Evolutionary conservation across 805 yeast genomes (phyloP), one percentile per base, ranked within the genome.

Genomic region (Torulaspora maleeae): DNA sequence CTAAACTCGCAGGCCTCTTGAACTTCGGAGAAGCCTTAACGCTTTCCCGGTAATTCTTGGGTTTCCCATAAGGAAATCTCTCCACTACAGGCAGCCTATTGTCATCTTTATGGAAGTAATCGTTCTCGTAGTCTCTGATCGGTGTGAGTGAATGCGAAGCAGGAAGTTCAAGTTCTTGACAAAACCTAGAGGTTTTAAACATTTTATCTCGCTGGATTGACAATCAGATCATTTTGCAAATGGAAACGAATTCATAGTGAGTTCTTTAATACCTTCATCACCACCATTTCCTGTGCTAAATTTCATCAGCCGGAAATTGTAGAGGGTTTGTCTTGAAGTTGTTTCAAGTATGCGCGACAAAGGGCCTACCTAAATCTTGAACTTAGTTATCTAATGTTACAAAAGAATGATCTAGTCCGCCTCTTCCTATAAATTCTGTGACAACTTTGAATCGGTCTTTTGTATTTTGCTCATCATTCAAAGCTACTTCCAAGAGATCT

Each of bases 361-460:
- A 22, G 5, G 25, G 10, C 25, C 25, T 22, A 22, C 13, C 22
- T n/a, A 39, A 39, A 36, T 6, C 10, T 19, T 5, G 12, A n/a
- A 17, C 16, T 33, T 41, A 44, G 16, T 28, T 29, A 24, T 43
- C 52, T 43, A 47, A 28, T 9, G 43, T 36, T 36, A 47, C 43
- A 27, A 48, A 52, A 6, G 54, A 30, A 48, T 64, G 64, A 39
- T 82, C 87, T 79, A 90, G 76, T 0, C 84, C 91, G 1, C 99
- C 99, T 47, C 89, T 77, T 1, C 96, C 95, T 36, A 90, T 76
- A 61, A 83, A 90, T 44, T 87, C 95, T 47, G 83, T 76, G 42
- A 91, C 76, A 3, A 82, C 82, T 58, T 80, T 83, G 63, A 90
- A 83, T 52, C 86, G 76, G 53, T 84, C 86, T 4, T 66, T 74